Percentiles rank a stretch among this genome's conserved stretches.
phyloP scores from a whole-genome alignment of 176 grass and related monocot species.

The Canna indica region DNA sequence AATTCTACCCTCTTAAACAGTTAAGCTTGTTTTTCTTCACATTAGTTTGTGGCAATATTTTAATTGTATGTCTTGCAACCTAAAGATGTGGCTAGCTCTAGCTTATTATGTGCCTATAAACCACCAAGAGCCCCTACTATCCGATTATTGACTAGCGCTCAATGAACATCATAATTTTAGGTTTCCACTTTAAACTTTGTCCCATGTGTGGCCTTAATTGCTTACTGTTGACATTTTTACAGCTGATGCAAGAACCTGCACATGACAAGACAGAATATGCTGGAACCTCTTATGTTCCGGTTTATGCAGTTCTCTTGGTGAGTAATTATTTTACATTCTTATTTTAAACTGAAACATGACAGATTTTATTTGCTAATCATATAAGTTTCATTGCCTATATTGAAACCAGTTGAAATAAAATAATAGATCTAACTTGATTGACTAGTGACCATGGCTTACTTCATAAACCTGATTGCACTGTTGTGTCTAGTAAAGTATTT shows the following conservation, averaged over 20 bases:
- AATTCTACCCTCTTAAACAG: neutral
- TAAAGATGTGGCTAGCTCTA: neutral
- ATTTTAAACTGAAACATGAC: neutral
- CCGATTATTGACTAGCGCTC: neutral
- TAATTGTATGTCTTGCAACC: neutral
- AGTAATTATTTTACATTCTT: conserved; percentile 31
- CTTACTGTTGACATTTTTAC: conserved; percentile 23
- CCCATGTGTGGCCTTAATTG: neutral
- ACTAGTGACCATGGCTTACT: neutral
- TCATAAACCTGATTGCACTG: neutral
- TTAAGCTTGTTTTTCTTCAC: neutral
- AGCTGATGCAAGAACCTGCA: conserved; percentile 48
- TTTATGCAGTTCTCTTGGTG: conserved; percentile 71
- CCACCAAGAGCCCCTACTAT: neutral
- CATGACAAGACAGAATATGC: conserved; percentile 44
- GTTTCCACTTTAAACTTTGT: neutral
- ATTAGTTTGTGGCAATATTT: neutral
- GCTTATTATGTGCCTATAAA: neutral
- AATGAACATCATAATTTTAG: neutral
- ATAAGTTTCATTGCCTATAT: too few relatives aligned
- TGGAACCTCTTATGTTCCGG: conserved; percentile 67
- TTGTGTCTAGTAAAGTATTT: too few relatives aligned
- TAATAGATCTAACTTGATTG: neutral
- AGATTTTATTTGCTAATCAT: neutral
- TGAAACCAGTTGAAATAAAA: neutral